A percentile compares a stretch with the other conserved stretches of the same genome.
These are phyloP conservation scores for Lactarius deliciosus DNA, from an alignment of 768 basidiomycete genomes.

Conservation along the genomic window DNA sequence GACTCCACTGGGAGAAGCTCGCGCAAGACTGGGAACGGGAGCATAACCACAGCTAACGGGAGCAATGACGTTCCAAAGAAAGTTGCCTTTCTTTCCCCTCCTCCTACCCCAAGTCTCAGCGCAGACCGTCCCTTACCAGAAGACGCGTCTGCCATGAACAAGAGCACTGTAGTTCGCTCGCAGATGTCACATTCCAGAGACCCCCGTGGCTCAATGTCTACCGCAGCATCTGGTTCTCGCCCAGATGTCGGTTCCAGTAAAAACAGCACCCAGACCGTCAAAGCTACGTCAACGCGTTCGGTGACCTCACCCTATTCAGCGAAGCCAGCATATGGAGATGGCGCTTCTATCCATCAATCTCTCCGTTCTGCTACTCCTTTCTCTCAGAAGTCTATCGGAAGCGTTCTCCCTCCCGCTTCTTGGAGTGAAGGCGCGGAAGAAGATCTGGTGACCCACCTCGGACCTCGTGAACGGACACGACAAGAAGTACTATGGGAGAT, in stretches of 20 bases:
- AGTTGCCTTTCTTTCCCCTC: constrained; percentile 84
- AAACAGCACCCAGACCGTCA: constrained; percentile 45
- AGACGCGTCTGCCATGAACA: constrained; percentile 44
- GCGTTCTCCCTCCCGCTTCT: constrained; percentile 72
- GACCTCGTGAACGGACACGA: constrained; percentile 90
- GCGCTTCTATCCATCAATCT: constrained; percentile 56
- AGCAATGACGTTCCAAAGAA: constrained; percentile 67
- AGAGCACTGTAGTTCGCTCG: constrained; percentile 75
- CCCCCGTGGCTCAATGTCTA: constrained; percentile 63
- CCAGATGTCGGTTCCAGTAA: constrained; percentile 53
- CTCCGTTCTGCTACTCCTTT: constrained; percentile 81
- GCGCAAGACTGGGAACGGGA: constrained; percentile 43
- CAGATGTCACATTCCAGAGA: constrained; percentile 73
- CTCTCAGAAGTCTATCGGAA: constrained; percentile 68
- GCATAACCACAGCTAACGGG: constrained; percentile 33
- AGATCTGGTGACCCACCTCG: constrained; percentile 88
- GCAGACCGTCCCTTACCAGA: constrained; percentile 53
- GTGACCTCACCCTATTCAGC: constrained; percentile 59
- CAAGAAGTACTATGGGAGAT: constrained; percentile 98
- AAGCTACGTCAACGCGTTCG: constrained; percentile 61
- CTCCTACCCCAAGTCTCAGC: constrained; percentile 60
- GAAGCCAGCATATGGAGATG: constrained; percentile 44
- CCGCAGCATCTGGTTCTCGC: constrained; percentile 59
- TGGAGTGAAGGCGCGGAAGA: constrained; percentile 97
- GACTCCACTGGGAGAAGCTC: constrained; percentile 39